phyloP scores from a whole-genome alignment of 106 monocot species.

The Iris macrosiphon region DNA sequence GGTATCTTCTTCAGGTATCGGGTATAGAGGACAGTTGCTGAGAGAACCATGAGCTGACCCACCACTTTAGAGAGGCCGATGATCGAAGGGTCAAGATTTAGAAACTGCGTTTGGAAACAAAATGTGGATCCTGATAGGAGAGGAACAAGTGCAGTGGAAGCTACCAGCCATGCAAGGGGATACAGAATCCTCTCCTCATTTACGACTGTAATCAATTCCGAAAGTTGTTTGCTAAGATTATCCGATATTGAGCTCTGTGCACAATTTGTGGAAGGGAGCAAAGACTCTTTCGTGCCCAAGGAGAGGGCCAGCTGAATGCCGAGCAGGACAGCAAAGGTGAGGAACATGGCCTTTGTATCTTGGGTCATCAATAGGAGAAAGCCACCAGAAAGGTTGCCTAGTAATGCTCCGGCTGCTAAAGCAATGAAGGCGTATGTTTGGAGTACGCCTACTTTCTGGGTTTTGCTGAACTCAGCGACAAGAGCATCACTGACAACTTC shows the following conservation, averaged over 20 bases:
- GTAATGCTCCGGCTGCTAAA: conserved; percentile 49
- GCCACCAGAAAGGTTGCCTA: conserved; percentile 76
- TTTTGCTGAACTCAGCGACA: conserved; percentile 57
- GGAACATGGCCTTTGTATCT: conserved; percentile 59
- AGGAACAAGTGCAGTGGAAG: conserved; percentile 63
- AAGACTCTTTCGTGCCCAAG: conserved; percentile 43
- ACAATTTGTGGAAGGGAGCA: conserved; percentile 8
- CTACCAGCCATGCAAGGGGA: conserved; percentile 68
- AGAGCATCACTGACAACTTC: conserved; percentile 78
- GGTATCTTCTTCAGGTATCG: conserved; percentile 40
- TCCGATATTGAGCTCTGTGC: conserved; percentile 24
- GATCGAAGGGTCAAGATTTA: conserved; percentile 58
- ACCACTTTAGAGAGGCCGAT: conserved; percentile 85
- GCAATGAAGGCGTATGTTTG: conserved; percentile 78
- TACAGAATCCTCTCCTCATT: conserved; percentile 32
- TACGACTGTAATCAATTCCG: conserved; percentile 35
- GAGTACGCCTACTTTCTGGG: conserved; percentile 39
- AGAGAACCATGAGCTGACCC: conserved; percentile 63
- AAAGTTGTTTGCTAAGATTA: conserved; percentile 49
- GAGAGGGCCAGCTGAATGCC: conserved; percentile 54
- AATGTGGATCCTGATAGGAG: conserved; percentile 77
- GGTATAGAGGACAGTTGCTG: conserved; percentile 48
- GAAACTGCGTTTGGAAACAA: conserved; percentile 67
- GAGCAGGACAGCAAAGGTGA: conserved; percentile 52
- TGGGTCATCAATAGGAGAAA: conserved; percentile 46